A percentile compares a stretch with the other conserved stretches of the same genome.
Evolutionary conservation across 352 stramenopile species (phyloP).

Genomic region (Phytopythium sindhum): DNA sequence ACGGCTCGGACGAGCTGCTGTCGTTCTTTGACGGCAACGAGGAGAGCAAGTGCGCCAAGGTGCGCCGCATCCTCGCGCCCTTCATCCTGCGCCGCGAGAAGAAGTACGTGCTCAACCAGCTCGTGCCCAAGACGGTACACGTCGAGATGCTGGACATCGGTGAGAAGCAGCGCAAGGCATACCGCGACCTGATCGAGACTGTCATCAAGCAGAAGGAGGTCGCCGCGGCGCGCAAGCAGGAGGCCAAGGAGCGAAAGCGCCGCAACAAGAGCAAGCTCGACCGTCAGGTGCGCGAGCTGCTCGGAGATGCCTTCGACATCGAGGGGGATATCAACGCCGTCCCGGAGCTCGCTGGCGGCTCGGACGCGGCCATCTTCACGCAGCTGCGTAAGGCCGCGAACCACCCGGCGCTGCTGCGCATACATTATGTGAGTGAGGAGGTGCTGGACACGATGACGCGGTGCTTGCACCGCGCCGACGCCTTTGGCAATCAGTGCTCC

Average conservation of each 20-base stretch:
- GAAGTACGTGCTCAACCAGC: conserved; percentile 92
- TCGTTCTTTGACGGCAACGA: conserved; percentile 81
- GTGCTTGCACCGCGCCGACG: conserved; percentile 74
- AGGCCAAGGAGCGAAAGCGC: conserved; percentile 53
- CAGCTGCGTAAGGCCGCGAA: conserved; percentile 97
- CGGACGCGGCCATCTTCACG: conserved; percentile 88
- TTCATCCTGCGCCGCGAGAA: conserved; percentile 98
- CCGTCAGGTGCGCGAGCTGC: conserved; percentile 44
- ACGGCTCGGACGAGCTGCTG: conserved; percentile 75
- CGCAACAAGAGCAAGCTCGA: conserved; percentile 49
- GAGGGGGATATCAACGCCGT: background rate
- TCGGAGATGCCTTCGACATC: conserved; percentile 18
- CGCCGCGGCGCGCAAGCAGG: conserved; percentile 33
- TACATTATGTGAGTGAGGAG: conserved; percentile 69
- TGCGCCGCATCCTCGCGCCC: conserved; percentile 93
- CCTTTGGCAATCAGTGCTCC: conserved; percentile 83
- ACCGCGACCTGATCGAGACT: conserved; percentile 71
- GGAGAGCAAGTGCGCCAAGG: conserved; percentile 79
- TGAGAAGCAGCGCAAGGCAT: conserved; percentile 77
- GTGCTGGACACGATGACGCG: conserved; percentile 81
- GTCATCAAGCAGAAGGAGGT: conserved; percentile 66
- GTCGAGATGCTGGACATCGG: conserved; percentile 85
- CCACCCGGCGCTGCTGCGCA: conserved; percentile 93
- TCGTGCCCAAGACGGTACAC: conserved; percentile 81
- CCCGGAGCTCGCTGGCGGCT: conserved; percentile 12